Base-by-base conservation (phyloP, 208 protist species). In the Acanthamoeba healyi region DNA sequence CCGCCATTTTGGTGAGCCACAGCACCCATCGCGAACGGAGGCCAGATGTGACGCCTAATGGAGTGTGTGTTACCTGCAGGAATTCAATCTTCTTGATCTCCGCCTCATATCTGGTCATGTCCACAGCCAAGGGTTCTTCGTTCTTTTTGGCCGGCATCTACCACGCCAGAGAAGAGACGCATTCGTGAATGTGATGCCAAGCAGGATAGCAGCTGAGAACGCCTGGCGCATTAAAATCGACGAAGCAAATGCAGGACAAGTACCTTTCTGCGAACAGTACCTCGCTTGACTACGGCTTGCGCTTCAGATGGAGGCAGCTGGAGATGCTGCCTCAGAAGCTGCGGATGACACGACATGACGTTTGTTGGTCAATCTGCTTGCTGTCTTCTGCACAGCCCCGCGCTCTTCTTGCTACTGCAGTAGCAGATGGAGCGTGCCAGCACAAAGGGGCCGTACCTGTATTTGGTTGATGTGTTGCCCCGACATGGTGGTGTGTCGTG, bases 381-480 rank as follows among this genome's bases (percentile, higher is more conserved):
- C 7, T 49, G 44, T 49, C 44, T 15, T 4, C 12, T 49, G 44
- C 44, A 4, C 4, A 4, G 4, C 44, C 44, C 44, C 4, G 44
- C 44, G 12, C 44, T 49, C 4, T 49, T 12, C 44, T 12, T 49
- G 7, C 44, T 49, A 4, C 44, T 49, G 4, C 44, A 15, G 44
- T 4, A 12, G 44, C 44, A 49, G 44, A 4, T 49, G 44, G 44
- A 15, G 44, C 44, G 44, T 49, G 44, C 44, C 7, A 15, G 12
- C 7, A 49, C 4, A 77, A 29, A 42, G 36, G 7, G 36, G 67
- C 34, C 3, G n/a, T 77, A 77, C 67, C 22, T 77, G 67, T 5
- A 77, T 77, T 29, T 77, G 67, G 67, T 77, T 77, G 32, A 77
- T 12, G n/a, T 77, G 67, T 19, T 77, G 67, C 9, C 67, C 67